Conservation (phyloP, 2,329 filamentous ascomycete genomes). For the Fusarium sp. region DNA sequence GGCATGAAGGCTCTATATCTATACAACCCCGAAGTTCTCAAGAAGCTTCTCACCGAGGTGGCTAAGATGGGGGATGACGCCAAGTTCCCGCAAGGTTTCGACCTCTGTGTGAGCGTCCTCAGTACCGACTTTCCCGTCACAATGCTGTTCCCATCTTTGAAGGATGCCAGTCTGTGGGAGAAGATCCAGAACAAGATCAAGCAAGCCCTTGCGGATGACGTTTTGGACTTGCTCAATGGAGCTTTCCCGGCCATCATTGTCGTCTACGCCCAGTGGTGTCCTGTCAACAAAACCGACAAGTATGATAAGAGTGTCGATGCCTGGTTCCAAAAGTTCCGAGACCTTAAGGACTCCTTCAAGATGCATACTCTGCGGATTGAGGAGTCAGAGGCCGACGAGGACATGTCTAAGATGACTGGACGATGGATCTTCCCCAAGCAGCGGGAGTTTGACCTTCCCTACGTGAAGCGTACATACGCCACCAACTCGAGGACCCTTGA, state of each 20-base stretch:
- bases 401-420: not conserved
- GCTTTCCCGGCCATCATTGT: constrained; percentile 47
- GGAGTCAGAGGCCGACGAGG: not conserved
- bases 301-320: constrained; percentile 48
- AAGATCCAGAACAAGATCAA: not conserved
- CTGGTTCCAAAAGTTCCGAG: constrained; percentile 55
- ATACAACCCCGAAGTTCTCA: not conserved
- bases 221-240: not conserved
- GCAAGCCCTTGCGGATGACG: not conserved
- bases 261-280: constrained; percentile 62
- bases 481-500: constrained; percentile 56
- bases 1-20: not conserved
- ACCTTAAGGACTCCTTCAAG: constrained; percentile 42
- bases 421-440: constrained; percentile 60
- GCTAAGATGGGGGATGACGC: not conserved
- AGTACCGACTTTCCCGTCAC: not conserved
- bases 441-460: constrained; percentile 61
- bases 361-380: not conserved
- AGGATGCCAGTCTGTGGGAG: not conserved
- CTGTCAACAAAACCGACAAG: constrained; percentile 46
- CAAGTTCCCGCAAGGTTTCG: not conserved
- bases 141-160: not conserved
- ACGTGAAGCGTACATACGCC: constrained; percentile 59
- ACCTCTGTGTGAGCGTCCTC: not conserved
- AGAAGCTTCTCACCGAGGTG: not conserved